phyloP scores from a whole-genome alignment of 2,329 filamentous ascomycete genomes.

The Aspergillus piperis region DNA sequence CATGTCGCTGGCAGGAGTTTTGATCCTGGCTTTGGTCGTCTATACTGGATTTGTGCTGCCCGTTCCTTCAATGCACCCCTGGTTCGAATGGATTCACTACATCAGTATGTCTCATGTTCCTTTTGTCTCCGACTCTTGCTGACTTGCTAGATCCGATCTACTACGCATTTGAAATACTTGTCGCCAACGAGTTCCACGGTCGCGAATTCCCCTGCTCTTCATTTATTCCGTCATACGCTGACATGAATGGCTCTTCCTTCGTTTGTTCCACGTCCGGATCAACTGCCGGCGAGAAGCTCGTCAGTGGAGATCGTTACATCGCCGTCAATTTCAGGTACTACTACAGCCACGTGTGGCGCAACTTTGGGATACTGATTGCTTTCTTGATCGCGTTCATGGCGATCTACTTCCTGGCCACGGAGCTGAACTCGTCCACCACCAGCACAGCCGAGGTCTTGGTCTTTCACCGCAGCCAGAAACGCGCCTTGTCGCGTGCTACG shows the following conservation, averaged over 20 bases:
- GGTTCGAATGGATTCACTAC: conserved; percentile 79
- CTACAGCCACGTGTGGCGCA: conserved; percentile 63
- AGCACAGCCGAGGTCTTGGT: conserved; percentile 74
- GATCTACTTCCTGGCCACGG: conserved; percentile 57
- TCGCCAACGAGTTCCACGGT: conserved; percentile 77
- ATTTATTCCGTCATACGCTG: conserved; percentile 50
- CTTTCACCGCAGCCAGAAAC: conserved; percentile 61
- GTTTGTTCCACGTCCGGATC: conserved; percentile 63
- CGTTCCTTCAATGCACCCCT: conserved; percentile 65
- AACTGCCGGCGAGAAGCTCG: conserved; percentile 52
- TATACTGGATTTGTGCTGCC: conserved; percentile 48
- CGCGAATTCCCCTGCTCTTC: conserved; percentile 58
- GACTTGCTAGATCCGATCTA: conserved; percentile 62
- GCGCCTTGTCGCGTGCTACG: conserved; percentile 10
- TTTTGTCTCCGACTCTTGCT: neutral
- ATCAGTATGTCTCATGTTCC: conserved; percentile 51
- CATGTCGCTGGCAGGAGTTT: conserved; percentile 53
- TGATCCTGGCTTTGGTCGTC: conserved; percentile 43
- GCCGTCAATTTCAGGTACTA: conserved; percentile 57
- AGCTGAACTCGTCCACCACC: conserved; percentile 60
- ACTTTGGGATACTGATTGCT: conserved; percentile 68
- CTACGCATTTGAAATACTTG: conserved; percentile 78
- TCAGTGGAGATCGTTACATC: conserved; percentile 63
- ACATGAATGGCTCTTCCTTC: conserved; percentile 40
- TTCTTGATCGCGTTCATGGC: conserved; percentile 62